phyloP scores from a whole-genome alignment of 2,329 filamentous ascomycete genomes.

The Botrytis fabae region DNA sequence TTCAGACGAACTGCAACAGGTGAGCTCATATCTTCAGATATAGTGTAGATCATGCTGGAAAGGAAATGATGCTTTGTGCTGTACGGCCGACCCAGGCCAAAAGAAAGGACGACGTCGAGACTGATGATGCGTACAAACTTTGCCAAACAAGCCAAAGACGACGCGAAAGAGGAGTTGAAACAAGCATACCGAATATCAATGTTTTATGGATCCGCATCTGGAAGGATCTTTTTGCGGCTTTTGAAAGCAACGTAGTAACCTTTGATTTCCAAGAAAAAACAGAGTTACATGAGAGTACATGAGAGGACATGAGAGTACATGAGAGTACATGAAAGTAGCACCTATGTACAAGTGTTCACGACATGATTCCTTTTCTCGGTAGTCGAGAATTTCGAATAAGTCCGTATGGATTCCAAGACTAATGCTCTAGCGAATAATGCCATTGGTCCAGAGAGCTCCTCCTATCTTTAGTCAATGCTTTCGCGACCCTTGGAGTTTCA shows the following conservation, averaged over 20 bases:
- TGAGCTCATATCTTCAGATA: conserved; percentile 22
- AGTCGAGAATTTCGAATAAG: background rate
- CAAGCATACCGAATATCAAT: conserved; percentile 3
- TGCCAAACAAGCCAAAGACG: background rate
- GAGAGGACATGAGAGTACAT: background rate
- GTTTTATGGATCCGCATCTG: background rate
- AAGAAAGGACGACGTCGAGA: background rate
- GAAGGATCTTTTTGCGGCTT: conserved; percentile 1
- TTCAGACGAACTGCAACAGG: conserved; percentile 6
- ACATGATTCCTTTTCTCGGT: conserved; percentile 12
- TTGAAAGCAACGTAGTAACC: background rate
- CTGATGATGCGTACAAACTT: background rate
- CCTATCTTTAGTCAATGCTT: conserved; percentile 5
- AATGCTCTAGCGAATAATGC: background rate
- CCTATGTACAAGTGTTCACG: background rate
- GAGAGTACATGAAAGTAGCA: background rate
- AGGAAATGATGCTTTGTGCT: conserved; percentile 15
- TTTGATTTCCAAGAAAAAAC: background rate
- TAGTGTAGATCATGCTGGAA: conserved; percentile 19
- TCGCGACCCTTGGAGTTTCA: conserved; percentile 19
- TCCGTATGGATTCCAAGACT: background rate
- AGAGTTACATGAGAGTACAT: background rate
- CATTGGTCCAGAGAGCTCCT: background rate
- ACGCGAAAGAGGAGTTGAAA: conserved; percentile 12
- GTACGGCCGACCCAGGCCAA: background rate